Conservation (phyloP, 202 grass and related monocot genomes). For the Cymbopogon flexuosus region DNA sequence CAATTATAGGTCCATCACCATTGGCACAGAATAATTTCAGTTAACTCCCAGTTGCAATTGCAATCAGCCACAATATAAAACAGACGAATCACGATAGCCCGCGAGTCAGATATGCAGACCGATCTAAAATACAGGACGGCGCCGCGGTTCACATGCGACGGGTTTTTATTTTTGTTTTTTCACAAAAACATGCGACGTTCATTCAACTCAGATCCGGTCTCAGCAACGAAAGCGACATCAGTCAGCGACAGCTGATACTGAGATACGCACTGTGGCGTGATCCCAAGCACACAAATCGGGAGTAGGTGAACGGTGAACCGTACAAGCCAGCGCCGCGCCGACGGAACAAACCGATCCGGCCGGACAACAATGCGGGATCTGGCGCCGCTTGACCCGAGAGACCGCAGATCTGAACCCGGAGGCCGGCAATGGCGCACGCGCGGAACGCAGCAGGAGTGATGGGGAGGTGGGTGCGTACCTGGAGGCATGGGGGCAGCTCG, state of each 20-base stretch:
- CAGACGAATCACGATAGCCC: background rate
- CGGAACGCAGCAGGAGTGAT: background rate
- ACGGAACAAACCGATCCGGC: conserved; percentile 21
- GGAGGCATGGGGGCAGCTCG: conserved; percentile 84
- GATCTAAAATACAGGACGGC: conserved; percentile 26
- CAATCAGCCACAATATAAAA: background rate
- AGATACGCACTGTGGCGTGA: background rate
- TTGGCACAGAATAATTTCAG: conserved; percentile 3
- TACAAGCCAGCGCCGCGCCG: background rate
- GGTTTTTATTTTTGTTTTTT: too few relatives aligned
- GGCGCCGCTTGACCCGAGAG: background rate
- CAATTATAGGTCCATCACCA: background rate
- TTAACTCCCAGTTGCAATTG: conserved; percentile 22
- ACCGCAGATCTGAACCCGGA: conserved; percentile 30
- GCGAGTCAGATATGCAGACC: background rate
- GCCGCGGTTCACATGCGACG: conserved; percentile 3
- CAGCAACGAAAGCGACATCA: conserved; percentile 24
- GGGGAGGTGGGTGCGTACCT: conserved; percentile 36
- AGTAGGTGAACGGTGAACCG: background rate
- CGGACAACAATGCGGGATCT: conserved; percentile 30
- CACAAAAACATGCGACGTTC: background rate
- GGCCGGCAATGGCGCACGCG: conserved; percentile 26
- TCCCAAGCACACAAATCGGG: conserved; percentile 14
- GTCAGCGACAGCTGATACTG: background rate
- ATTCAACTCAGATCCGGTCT: conserved; percentile 36